Evolutionary conservation across 2,329 filamentous ascomycete genomes (phyloP).

Genomic region (Aspergillus sp.): DNA sequence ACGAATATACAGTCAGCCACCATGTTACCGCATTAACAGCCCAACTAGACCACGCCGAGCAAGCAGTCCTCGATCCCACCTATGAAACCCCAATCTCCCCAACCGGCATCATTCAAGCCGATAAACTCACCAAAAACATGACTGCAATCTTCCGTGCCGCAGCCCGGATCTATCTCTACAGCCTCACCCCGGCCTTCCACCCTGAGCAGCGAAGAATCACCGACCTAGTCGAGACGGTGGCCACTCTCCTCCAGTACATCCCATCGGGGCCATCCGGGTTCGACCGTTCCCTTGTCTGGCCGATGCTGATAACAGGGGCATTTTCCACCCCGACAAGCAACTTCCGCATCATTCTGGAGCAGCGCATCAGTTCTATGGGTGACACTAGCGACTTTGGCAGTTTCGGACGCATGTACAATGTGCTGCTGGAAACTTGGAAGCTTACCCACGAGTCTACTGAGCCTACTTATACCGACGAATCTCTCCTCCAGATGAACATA

Average conservation of each 20-base stretch:
- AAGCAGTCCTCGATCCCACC: slow-evolving; percentile 56
- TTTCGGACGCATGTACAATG: slow-evolving; percentile 75
- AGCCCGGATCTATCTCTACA: slow-evolving; percentile 91
- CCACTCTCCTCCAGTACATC: slow-evolving; percentile 65
- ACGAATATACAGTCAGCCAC: slow-evolving; percentile 78
- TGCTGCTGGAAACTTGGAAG: slow-evolving; percentile 80
- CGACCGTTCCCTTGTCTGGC: slow-evolving; percentile 89
- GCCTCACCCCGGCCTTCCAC: slow-evolving; percentile 82
- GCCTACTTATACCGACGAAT: background rate
- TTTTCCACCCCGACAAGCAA: slow-evolving; percentile 69
- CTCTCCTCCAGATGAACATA: background rate
- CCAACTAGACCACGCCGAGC: slow-evolving; percentile 63
- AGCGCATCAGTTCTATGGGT: slow-evolving; percentile 71
- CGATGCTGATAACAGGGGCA: slow-evolving; percentile 81
- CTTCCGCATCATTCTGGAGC: slow-evolving; percentile 75
- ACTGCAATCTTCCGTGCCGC: slow-evolving; percentile 86
- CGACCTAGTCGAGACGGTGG: slow-evolving; percentile 64
- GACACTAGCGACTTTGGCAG: slow-evolving; percentile 77
- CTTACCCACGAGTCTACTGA: slow-evolving; percentile 55
- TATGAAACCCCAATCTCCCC: slow-evolving; percentile 53
- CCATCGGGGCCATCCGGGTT: slow-evolving; percentile 78
- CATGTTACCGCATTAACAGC: slow-evolving; percentile 84
- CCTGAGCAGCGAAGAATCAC: slow-evolving; percentile 65
- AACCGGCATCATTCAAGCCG: slow-evolving; percentile 73
- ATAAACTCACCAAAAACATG: slow-evolving; percentile 82